phyloP scores from a whole-genome alignment of 176 grass and related monocot genomes.

The Oryza rufipogon region DNA sequence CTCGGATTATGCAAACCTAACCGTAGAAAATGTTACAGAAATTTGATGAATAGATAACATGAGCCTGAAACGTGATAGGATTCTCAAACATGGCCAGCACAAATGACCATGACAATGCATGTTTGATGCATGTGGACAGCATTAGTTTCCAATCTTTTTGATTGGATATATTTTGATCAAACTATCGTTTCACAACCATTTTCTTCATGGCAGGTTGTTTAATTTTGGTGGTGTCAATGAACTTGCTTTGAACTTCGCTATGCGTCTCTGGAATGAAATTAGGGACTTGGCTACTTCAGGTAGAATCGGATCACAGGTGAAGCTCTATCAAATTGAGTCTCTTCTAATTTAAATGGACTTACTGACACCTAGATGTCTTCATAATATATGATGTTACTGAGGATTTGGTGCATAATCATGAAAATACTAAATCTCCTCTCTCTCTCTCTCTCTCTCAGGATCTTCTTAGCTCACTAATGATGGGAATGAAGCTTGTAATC shows the following conservation, averaged over 20 bases:
- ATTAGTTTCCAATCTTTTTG: conserved; percentile 27
- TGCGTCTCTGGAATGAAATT: conserved; percentile 70
- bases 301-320: conserved; percentile 58
- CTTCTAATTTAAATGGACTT: conserved; percentile 27
- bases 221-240: conserved; percentile 54
- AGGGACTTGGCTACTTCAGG: conserved; percentile 47
- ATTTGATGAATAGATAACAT: conserved; percentile 32
- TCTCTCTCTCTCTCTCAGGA: conserved; percentile 59
- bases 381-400: conserved; percentile 21
- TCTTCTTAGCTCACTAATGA: conserved; percentile 68
- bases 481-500: conserved; percentile 86
- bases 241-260: conserved; percentile 62
- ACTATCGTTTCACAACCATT: conserved; percentile 26
- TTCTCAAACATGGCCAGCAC: conserved; percentile 17
- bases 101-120: background rate
- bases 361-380: background rate
- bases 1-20: conserved; percentile 31
- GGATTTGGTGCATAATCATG: conserved; percentile 25
- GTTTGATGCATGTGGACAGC: background rate
- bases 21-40: conserved; percentile 34
- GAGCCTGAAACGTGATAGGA: background rate
- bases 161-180: conserved; percentile 19
- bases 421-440: background rate
- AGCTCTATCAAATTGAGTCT: conserved; percentile 26
- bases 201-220: conserved; percentile 56